phyloP scores from a whole-genome alignment of 1,139 yeast species.

The Protomyces arabidopsidicola region DNA sequence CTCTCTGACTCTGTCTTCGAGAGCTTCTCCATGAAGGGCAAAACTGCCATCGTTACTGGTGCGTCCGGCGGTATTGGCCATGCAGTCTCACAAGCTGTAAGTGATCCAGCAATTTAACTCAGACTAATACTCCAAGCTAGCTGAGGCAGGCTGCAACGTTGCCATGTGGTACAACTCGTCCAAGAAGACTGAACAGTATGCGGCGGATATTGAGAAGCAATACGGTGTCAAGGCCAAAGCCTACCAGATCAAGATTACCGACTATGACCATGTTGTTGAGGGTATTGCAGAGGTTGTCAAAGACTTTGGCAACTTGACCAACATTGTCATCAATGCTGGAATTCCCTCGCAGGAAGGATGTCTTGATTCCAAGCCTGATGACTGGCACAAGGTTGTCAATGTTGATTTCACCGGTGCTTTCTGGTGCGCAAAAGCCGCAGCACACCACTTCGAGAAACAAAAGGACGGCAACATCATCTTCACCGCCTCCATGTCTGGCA shows the following conservation, averaged over 20 bases:
- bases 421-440: slow-evolving; percentile 68
- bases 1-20: slow-evolving; percentile 15
- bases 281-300: slow-evolving; percentile 55
- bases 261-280: slow-evolving; percentile 48
- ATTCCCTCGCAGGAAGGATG: slow-evolving; percentile 67
- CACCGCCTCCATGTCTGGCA: slow-evolving; percentile 63
- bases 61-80: slow-evolving; percentile 59
- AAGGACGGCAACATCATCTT: slow-evolving; percentile 48
- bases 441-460: slow-evolving; percentile 65
- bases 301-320: slow-evolving; percentile 75
- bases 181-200: slow-evolving; percentile 56
- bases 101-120: background rate
- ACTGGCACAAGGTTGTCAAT: slow-evolving; percentile 65
- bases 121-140: slow-evolving; percentile 37
- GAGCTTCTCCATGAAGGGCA: slow-evolving; percentile 59
- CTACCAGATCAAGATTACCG: slow-evolving; percentile 65
- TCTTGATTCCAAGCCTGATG: slow-evolving; percentile 55
- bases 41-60: slow-evolving; percentile 84
- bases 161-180: slow-evolving; percentile 61
- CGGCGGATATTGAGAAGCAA: slow-evolving; percentile 52
- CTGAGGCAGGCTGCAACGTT: slow-evolving; percentile 88
- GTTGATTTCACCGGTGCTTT: slow-evolving; percentile 72
- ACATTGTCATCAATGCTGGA: slow-evolving; percentile 89
- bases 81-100: background rate
- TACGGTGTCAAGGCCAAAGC: slow-evolving; percentile 68